Evolutionary conservation across 352 stramenopile species (phyloP), one percentile per base, ranked within the genome.

Genomic region (Phytophthora tubulina): DNA sequence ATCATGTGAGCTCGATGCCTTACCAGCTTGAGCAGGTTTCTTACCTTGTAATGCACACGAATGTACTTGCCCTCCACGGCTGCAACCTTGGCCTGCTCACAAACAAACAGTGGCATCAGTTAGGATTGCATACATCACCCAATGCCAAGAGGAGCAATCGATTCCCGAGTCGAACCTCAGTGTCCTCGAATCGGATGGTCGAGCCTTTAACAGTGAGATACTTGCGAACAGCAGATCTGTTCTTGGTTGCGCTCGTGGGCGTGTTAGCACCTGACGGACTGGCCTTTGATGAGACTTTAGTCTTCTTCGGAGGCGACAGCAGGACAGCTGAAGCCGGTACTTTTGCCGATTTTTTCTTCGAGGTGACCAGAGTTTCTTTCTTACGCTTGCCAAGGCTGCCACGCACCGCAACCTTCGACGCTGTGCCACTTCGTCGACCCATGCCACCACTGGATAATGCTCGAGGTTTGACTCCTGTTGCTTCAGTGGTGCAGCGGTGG

Each of bases 21-120:
- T 42, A 48, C 7, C 9, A 56, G 42, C 21, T 27, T 27, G 21
- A 27, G 21, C 21, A 27, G 35, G 27, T 4, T 42, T 5, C 41
- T 44, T 70, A 90, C 86, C 72, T 94, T 94, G 74, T 94, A 94
- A 49, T 94, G 88, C 7, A 96, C 70, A 14, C 88, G 86, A 58
- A 94, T 84, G 46, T 85, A 91, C 36, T 89, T 88, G 71, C 87
- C 86, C 41, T 93, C 79, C 5, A 96, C 80, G 1, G 85, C 86
- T 2, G 74, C 81, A 27, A 95, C 74, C 52, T 85, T 88, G 3
- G 84, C 88, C 85, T 94, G 49, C 33, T 42, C 45, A 48, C 1
- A 63, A 38, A 66, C 36, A 54, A 14, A n/a, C 30, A 49, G 62
- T 51, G 48, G 27, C 49, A 42, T 72, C 32, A 76, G 44, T 1